A percentile compares a stretch with the other conserved stretches of the same genome.
These are phyloP conservation scores for Haematococcus lacustris DNA, from an alignment of 139 green algal species.

Conservation along the genomic window DNA sequence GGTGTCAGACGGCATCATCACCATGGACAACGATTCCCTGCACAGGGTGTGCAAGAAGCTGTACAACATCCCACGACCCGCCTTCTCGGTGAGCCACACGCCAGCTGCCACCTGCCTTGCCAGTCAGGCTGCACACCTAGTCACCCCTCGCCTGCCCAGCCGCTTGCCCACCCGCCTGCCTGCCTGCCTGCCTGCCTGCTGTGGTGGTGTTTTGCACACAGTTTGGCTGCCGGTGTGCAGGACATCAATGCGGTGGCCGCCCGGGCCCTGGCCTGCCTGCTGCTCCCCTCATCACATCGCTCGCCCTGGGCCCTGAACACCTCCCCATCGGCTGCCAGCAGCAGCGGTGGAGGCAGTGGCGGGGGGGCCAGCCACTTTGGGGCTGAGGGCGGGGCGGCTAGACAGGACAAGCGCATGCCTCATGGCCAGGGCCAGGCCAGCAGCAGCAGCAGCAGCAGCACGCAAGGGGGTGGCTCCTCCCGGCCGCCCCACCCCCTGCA, in stretches of 20 bases:
- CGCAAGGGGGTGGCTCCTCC: not conserved
- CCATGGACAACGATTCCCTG: constrained; percentile 61
- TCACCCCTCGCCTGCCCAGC: too few relatives aligned
- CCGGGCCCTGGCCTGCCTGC: constrained; percentile 30
- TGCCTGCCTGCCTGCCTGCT: too few relatives aligned
- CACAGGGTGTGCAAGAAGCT: constrained; percentile 32
- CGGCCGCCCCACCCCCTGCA: not conserved
- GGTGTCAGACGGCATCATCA: constrained; percentile 53
- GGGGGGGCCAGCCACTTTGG: too few relatives aligned
- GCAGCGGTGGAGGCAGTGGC: too few relatives aligned
- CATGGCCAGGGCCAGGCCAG: not conserved
- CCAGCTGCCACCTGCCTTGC: not conserved
- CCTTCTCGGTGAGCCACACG: constrained; percentile 33
- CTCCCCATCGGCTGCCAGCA: not conserved
- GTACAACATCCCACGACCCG: constrained; percentile 45
- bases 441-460: constrained; percentile 4
- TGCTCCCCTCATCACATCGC: constrained; percentile 42
- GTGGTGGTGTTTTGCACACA: too few relatives aligned
- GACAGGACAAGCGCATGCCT: too few relatives aligned
- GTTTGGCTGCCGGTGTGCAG: too few relatives aligned
- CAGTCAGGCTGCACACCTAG: too few relatives aligned
- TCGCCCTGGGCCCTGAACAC: not conserved
- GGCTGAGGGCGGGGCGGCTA: too few relatives aligned
- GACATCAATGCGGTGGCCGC: constrained; percentile 71
- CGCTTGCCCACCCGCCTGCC: too few relatives aligned